Percentiles rank a stretch among this genome's conserved stretches.
Conservation (phyloP, 352 stramenopile species). For the Pythium rhizo-oryzae region DNA sequence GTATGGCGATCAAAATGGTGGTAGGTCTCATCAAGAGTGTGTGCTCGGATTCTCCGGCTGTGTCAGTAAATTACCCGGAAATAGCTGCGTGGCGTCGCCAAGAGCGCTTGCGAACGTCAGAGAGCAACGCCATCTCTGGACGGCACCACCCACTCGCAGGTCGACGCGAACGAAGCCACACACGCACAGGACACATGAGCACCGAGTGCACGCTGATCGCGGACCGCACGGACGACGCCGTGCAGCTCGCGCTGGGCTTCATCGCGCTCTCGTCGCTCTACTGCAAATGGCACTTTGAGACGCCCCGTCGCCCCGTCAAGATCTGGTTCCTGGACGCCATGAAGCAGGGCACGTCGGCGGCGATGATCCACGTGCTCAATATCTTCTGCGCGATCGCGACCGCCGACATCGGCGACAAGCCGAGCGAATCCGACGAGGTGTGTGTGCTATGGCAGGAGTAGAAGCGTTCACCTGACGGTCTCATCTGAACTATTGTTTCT, state of each 20-base stretch:
- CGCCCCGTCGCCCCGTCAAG: slow-evolving; percentile 52
- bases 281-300: slow-evolving; percentile 78
- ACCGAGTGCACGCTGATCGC: slow-evolving; percentile 68
- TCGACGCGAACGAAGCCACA: slow-evolving; percentile 15
- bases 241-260: slow-evolving; percentile 78
- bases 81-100: neutral
- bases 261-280: slow-evolving; percentile 80
- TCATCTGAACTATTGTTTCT: neutral
- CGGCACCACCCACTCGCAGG: neutral
- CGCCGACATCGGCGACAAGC: slow-evolving; percentile 53
- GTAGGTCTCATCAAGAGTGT: neutral
- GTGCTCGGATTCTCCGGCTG: neutral
- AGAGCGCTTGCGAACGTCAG: slow-evolving; percentile 8
- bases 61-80: slow-evolving; percentile 1
- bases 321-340: slow-evolving; percentile 87
- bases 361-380: slow-evolving; percentile 82
- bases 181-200: slow-evolving; percentile 25
- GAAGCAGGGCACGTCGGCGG: slow-evolving; percentile 80
- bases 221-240: slow-evolving; percentile 67
- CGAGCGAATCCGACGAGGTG: slow-evolving; percentile 66
- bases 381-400: slow-evolving; percentile 79
- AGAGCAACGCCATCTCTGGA: neutral
- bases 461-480: too few species aligned
- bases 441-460: too few species aligned
- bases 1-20: neutral